Evolutionary conservation across 2,329 filamentous ascomycete species (phyloP), one percentile per base, ranked within the genome.

Genomic region (Daldinia sp.): DNA sequence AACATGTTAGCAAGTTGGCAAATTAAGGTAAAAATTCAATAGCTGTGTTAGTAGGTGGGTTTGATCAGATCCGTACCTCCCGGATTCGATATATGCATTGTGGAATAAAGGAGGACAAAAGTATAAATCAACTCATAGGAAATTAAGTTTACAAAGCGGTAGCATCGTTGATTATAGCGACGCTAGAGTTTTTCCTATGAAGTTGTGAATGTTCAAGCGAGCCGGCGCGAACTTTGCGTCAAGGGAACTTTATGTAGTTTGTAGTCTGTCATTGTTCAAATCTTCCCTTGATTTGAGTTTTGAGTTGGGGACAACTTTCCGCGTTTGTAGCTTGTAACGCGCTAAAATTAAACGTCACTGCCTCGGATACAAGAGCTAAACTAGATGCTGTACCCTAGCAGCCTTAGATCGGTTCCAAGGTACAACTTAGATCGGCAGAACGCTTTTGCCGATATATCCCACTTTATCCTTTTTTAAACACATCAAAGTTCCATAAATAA

Each of bases 81-180:
- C 46, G 56, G 56, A n/a, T 60, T 60, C 20, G 58, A 50, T 37
- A 37, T 12, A 18, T 68, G 65, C 65, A 70, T 70, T 41, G 26
- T 57, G 9, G 13, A n/a, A 26, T 55, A 1, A 7, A 39, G 18
- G 20, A 9, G 4, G 53, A 41, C 35, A 20, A 12, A 56, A 56
- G 35, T 56, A 35, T 18, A 41, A 26, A 30, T 4, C 23, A 42
- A n/a, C 33, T 56, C 10, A 56, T 54, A 42, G 20, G 53, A 26
- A 56, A 18, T 41, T 41, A 13, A 56, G 33, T 54, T 26, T 54
- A n/a, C 37, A 5, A 23, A 37, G 3, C 10, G 33, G 23, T 18
- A 18, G 20, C 53, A 56, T 56, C 20, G 20, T 56, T 42, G 10
- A 35, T 9, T 9, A 4, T 35, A n/a, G 12, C 2, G 20, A 30